Conservation (phyloP, 768 basidiomycete genomes). For the Russula virescens region DNA sequence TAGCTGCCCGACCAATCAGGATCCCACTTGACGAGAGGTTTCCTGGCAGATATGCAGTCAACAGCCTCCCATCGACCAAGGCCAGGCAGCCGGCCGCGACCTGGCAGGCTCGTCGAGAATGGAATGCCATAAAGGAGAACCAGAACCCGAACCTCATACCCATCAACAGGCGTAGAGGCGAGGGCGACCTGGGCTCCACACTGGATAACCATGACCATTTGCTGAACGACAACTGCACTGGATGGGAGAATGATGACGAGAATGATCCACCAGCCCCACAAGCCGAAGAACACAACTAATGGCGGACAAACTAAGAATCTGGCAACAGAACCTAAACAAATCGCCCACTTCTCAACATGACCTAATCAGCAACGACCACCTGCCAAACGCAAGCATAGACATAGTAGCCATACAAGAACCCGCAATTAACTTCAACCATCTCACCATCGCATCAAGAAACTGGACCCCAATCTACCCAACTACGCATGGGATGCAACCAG, state of each 20-base stretch:
- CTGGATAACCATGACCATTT: too few relatives aligned
- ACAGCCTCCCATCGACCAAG: too few relatives aligned
- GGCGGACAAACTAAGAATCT: background rate
- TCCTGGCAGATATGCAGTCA: background rate
- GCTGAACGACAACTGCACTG: too few relatives aligned
- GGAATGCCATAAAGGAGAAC: too few relatives aligned
- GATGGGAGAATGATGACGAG: too few relatives aligned
- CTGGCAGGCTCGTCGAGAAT: too few relatives aligned
- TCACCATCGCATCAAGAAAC: background rate
- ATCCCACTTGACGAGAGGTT: background rate
- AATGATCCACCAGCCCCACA: too few relatives aligned
- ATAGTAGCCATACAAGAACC: background rate
- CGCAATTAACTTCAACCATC: background rate
- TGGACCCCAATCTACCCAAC: background rate
- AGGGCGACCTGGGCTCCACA: too few relatives aligned
- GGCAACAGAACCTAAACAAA: background rate
- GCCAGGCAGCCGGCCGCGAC: too few relatives aligned
- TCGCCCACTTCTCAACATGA: background rate
- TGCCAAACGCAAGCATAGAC: accelerated
- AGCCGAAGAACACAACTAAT: too few relatives aligned
- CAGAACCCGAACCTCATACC: too few relatives aligned
- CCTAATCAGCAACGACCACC: background rate
- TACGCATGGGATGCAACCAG: background rate
- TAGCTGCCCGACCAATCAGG: background rate
- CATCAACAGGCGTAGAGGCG: too few relatives aligned